These are phyloP conservation scores for Pleurotus platypus DNA, from an alignment of 768 basidiomycete species.

Conservation along the genomic window DNA sequence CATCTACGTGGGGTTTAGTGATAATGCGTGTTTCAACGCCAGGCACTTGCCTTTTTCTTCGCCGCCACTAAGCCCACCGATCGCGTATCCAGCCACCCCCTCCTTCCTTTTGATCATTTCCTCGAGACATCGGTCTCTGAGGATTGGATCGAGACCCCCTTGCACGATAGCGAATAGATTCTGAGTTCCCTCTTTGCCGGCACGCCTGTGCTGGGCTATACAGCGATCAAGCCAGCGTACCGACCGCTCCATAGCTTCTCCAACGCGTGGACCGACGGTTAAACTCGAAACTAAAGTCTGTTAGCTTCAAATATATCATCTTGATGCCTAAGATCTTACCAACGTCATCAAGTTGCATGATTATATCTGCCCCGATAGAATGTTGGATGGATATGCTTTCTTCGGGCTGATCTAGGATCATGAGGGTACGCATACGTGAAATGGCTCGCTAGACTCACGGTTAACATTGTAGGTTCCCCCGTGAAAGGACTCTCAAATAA, in stretches of 20 bases:
- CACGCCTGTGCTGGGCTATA: constrained; percentile 67
- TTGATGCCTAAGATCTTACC: constrained; percentile 42
- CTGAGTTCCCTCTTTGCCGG: constrained; percentile 62
- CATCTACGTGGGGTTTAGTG: constrained; percentile 36
- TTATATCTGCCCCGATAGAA: constrained; percentile 87
- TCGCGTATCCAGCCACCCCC: constrained; percentile 84
- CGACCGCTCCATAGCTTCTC: constrained; percentile 85
- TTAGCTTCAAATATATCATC: not conserved
- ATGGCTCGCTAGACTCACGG: constrained; percentile 41
- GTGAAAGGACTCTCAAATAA: constrained; percentile 82
- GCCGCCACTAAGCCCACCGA: constrained; percentile 87
- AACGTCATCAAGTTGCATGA: constrained; percentile 94
- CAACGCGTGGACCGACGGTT: constrained; percentile 75
- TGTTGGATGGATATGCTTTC: constrained; percentile 91
- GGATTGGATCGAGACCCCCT: constrained; percentile 70
- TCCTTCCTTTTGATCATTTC: constrained; percentile 78
- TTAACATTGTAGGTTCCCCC: constrained; percentile 85
- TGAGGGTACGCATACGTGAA: constrained; percentile 5
- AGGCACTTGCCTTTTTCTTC: constrained; percentile 44
- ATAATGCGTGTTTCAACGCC: too few relatives aligned
- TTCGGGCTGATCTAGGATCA: constrained; percentile 57
- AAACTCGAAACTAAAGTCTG: constrained; percentile 64
- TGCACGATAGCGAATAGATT: constrained; percentile 93
- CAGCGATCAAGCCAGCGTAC: constrained; percentile 90
- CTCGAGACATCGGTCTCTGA: constrained; percentile 74